Conservation (phyloP, 208 protist genomes). For the Trypanosoma caninum region DNA sequence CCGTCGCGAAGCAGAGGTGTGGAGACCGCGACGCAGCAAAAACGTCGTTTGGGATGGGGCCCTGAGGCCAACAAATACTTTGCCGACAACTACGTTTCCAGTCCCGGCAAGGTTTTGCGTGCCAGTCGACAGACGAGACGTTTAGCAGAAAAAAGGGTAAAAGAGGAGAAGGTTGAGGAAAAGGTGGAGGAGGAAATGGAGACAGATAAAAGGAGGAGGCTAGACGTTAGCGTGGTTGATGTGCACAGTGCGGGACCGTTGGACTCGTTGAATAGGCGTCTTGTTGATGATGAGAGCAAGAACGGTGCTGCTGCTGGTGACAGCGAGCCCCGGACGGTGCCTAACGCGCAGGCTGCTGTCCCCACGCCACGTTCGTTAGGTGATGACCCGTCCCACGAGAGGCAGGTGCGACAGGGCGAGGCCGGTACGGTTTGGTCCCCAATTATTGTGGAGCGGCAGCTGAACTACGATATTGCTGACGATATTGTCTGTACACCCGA, state of each 20-base stretch:
- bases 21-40: background rate
- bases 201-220: background rate
- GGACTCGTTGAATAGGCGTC: background rate
- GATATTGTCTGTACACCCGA: slow-evolving; percentile 4
- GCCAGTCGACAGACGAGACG: slow-evolving; percentile 1
- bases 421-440: background rate
- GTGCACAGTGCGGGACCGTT: background rate
- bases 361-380: background rate
- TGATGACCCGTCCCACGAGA: background rate
- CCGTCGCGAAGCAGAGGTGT: too few relatives aligned
- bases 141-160: background rate
- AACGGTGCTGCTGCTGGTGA: background rate
- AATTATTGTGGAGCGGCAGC: slow-evolving; percentile 19
- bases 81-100: slow-evolving; percentile 65
- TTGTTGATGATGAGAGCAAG: background rate
- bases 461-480: slow-evolving; percentile 15
- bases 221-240: background rate
- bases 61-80: slow-evolving; percentile 69
- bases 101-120: slow-evolving; percentile 47
- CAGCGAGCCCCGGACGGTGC: slow-evolving; percentile 4
- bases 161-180: slow-evolving; percentile 17
- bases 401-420: background rate
- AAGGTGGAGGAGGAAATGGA: slow-evolving; percentile 7
- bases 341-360: background rate
- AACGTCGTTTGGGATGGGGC: slow-evolving; percentile 47